Evolutionary conservation across 164 flowering plant genomes (phyloP), one percentile per base, ranked within the genome.

Genomic region (Vitis amurensis): DNA sequence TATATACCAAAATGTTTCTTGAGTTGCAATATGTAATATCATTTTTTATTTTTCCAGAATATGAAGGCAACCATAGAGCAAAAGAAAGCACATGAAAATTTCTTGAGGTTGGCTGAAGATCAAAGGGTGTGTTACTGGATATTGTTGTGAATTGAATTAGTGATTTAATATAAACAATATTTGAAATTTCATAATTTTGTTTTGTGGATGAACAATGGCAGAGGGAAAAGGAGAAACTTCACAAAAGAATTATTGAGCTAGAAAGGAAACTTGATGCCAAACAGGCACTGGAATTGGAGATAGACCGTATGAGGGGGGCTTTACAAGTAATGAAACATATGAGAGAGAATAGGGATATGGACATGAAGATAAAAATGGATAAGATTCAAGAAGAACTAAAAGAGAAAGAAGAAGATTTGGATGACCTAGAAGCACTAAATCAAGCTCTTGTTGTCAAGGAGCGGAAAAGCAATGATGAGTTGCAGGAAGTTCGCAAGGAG

Each of bases 251-350:
- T 15, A 57, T 86, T 48, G 80, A 82, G 12, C 79, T 91, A 66
- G 85, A 91, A 76, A 78, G 79, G 75, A 69, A 83, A 62, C 82
- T 92, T 67, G 92, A 94, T 78, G 84, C 80, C 4, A 88, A 87
- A 71, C 99, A 92, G 77, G 87, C 86, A 13, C 48, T 94, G 61
- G 90, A 91, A 69, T 74, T 94, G 71, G 89, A 92, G 73, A 88
- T 92, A 65, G 81, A 90, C 78, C 84, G 78, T 6, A 29, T 87
- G 80, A 90, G 69, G 74, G 98, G 99, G 2, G 80, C 82, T 58
- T 57, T 87, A 57, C 76, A 84, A 63, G 89, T 93, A 10, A 85
- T 88, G 92, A 77, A 79, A 55, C 91, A 81, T 67, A 79, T 89
- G 88, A 81, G 61, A 62, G 90, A 78, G 3, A 87, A 83, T 44